Base-by-base conservation (phyloP, 352 stramenopile species). In the Phytopythium litorale region DNA sequence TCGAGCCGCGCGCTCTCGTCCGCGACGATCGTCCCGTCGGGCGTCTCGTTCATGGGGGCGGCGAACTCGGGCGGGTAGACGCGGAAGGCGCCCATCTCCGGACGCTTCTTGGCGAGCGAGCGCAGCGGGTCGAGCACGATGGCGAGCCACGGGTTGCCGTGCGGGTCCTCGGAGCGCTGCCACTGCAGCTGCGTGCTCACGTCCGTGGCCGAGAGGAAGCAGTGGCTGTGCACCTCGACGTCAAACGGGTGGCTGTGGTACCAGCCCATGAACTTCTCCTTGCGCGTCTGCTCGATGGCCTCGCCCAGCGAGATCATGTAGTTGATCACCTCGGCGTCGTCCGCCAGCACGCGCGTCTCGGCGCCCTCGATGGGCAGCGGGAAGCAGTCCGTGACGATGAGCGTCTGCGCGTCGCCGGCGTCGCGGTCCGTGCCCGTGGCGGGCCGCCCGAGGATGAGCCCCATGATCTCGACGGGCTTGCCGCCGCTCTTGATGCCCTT, bases 231-330 rank as follows among this genome's bases (percentile, higher is more conserved):
- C 67, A 99, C 87, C 61, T 96, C 83, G 8, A 99, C 88, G 71
- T 99, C 98, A 68, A 99, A 99, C 7, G 98, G 98, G 66, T 99
- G 98, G 65, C 90, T 98, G 74, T 99, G 98, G 81, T 99, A 99
- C 98, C 98, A 99, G 58, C 97, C 98, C 92, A 99, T 99, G 68
- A 99, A 99, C 58, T 96, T 96, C 71, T 99, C 96, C 57, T 98
- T 97, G 45, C 96, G 88, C 3, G 94, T 98, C 62, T 84, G 70
- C 72, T 99, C 97, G 37, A 99, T 73, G 7, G 86, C 87, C 72
- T 99, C 97, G 6, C 92, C 92, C 2, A 99, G 81, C 33, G 94
- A 93, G 73, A 99, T 99, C 97, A 99, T 99, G 76, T 99, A 99
- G 78, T 99, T 99, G 63, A 99, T 98, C 6, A 99, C 97, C 67